Evolutionary conservation across 2,329 filamentous ascomycete genomes (phyloP), one percentile per base, ranked within the genome.

Genomic region (Venturiaceae sp.): DNA sequence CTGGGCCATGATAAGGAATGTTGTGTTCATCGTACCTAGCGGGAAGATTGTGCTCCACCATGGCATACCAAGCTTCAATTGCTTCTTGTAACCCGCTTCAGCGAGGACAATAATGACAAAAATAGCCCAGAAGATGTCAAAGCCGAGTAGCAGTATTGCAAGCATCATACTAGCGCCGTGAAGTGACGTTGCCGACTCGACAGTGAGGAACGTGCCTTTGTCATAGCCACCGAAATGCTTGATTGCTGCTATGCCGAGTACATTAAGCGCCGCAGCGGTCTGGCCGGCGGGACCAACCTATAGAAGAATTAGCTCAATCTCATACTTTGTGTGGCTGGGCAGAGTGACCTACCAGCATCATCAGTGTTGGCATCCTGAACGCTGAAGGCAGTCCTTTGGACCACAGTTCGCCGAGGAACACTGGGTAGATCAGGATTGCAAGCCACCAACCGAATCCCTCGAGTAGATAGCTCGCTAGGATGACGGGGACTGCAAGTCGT

Each of bases 21-120:
- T 57, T 7, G 62, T 62, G 33, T 60, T 60, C 21, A 64, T 58
- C 9, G 63, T 64, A 1, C 61, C 63, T 5, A 62, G 41, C 6
- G 63, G 63, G 60, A 64, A 64, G 34, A 64, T 64, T 13, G 59
- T 63, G 37, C 60, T 58, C 61, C 62, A 63, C 63, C 62, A 64
- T 4, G 60, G 5, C 58, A 61, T 44, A 5, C 52, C 46, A 34
- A 56, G 62, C 33, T 56, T 58, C 33, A 58, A 53, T 36, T 64
- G 36, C 13, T 58, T 37, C 41, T 59, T 60, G 28, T 59, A 33
- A 5, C 55, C 59, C 11, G 19, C 26, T 13, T 62, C 47, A 13
- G 61, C n/a, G 8, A 64, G 32, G 8, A 50, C 36, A 54, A 58
- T 60, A 13, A 61, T 39, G 16, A 21, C 39, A 56, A 64, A 64